These are phyloP conservation scores for Colletotrichum tanaceti DNA, from an alignment of 2,329 filamentous ascomycete species.

Conservation along the genomic window DNA sequence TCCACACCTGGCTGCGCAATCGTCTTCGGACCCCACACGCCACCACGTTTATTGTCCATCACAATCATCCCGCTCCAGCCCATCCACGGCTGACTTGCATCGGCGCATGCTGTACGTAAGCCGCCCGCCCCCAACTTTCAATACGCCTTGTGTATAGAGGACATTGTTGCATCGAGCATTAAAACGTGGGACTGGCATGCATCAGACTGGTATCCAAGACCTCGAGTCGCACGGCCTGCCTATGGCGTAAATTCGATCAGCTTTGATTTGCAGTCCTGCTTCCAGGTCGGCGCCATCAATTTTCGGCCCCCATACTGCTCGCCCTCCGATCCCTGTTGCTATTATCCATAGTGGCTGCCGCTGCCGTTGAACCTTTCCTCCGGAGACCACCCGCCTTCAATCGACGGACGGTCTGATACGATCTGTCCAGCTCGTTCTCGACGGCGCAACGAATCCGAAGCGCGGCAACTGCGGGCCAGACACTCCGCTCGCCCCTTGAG, in stretches of 20 bases:
- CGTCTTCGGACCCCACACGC: conserved; percentile 5
- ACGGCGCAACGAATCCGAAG: conserved; percentile 85
- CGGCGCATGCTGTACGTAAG: conserved; percentile 12
- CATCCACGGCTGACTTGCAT: conserved; percentile 1
- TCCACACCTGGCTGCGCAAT: neutral
- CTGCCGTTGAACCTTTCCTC: conserved; percentile 53
- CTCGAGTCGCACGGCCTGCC: neutral
- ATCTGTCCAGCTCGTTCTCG: conserved; percentile 87
- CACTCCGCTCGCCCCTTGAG: conserved; percentile 81
- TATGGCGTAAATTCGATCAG: neutral
- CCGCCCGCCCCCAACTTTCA: conserved; percentile 16
- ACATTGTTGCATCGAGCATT: neutral
- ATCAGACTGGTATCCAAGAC: conserved; percentile 4
- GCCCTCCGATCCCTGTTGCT: conserved; percentile 40
- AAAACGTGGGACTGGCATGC: neutral
- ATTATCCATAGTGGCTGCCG: conserved; percentile 36
- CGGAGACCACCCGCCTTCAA: conserved; percentile 64
- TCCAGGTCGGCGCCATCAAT: conserved; percentile 17
- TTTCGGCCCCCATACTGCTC: conserved; percentile 41
- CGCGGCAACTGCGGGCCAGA: conserved; percentile 90
- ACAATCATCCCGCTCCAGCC: neutral
- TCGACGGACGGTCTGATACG: conserved; percentile 82
- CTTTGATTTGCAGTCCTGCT: conserved; percentile 19
- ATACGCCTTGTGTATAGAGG: neutral
- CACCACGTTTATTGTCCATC: conserved; percentile 12